A percentile compares a stretch with the other conserved stretches of the same genome.
These are phyloP conservation scores for Eucalyptus tenuipes DNA, from an alignment of 345 rosid species.

Conservation along the genomic window DNA sequence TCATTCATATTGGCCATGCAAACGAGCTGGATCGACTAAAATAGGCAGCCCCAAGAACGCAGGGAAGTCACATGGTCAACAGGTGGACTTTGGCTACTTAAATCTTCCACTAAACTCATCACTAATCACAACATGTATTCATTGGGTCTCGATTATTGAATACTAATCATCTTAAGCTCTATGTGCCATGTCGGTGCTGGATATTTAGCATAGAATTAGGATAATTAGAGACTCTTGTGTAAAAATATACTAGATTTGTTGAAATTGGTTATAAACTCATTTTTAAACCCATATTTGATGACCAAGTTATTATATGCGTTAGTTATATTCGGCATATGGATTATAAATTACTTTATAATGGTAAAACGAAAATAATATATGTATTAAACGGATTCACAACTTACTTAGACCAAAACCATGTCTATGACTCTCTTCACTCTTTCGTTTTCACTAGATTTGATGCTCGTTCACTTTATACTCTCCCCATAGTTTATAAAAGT, in stretches of 20 bases:
- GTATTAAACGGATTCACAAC: neutral
- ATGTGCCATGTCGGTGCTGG: neutral
- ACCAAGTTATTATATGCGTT: neutral
- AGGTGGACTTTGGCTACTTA: neutral
- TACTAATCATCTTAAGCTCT: neutral
- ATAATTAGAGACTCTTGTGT: neutral
- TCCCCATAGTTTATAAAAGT: accelerated
- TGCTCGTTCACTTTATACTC: accelerated
- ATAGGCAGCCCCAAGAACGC: neutral
- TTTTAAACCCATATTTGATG: neutral
- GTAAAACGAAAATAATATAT: accelerated
- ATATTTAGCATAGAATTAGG: neutral
- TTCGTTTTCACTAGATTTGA: accelerated
- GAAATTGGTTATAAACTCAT: no score
- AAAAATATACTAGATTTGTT: no score
- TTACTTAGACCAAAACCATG: accelerated
- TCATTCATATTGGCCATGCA: neutral
- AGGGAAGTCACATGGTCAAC: neutral
- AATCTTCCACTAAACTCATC: neutral
- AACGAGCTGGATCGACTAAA: neutral
- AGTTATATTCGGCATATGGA: neutral
- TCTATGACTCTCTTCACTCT: neutral
- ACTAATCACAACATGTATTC: neutral
- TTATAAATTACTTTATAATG: no score
- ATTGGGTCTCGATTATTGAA: neutral